Evolutionary conservation across 257 asterid genomes (phyloP), one percentile per base, ranked within the genome.

Genomic region (Penstemon barbatus): DNA sequence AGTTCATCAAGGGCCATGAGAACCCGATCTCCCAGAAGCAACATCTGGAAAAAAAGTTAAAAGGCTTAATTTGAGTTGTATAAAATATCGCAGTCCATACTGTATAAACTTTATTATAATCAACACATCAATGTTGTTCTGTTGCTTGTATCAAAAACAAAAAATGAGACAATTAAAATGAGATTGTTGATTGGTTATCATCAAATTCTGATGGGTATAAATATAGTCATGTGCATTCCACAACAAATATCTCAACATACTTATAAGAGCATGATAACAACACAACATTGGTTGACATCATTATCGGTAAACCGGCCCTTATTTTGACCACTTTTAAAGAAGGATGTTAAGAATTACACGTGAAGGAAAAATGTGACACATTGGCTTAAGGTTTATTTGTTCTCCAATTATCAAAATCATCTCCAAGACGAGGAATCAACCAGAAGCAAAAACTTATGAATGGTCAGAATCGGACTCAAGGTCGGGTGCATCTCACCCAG

Each of bases 1-100:
- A 87, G 78, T 79, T 82, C 95, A 81, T 79, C 75, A 75, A 90
- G 79, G 75, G 97, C 97, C 82, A 88, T 89, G 25, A 74, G 62
- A 8, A 93, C 98, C 63, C 80, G 88, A 79, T 93, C 97, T 83
- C 98, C 98, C 9, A 85, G 89, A 75, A 93, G 82, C 74, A 90
- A 77, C 85, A 89, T 72, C 98, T 92, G 76, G 63, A 2, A 25
- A 57, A 80, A 33, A 69, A 37, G 15, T 44, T 19, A 36, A 62
- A 15, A 4, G 51, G 43, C 2, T 41, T 44, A 12, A 12, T 41
- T 44, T 12, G 39, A 25, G 33, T 25, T 1, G 39, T 40, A 68
- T 10, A 63, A 53, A 3, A 51, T 4, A 43, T 66, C 51, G 54
- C 61, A 25, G 61, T 37, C 9, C 37, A 37, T 38, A 61, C 37